Evolutionary conservation across 305 asterid genomes (phyloP), one percentile per base, ranked within the genome.

Genomic region (Ilex paraguariensis): DNA sequence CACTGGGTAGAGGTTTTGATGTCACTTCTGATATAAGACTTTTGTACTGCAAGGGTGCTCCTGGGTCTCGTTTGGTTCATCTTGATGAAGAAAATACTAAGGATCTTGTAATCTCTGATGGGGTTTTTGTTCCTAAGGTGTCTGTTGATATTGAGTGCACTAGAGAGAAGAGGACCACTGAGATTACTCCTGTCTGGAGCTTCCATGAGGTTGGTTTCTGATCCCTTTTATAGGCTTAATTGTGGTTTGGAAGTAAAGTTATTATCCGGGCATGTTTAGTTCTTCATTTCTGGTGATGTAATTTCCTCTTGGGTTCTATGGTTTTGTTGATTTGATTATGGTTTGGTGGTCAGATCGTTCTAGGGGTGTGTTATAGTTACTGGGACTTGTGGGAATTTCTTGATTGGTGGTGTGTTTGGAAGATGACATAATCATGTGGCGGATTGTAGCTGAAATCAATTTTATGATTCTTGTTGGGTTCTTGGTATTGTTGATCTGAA

Each of bases 21-120:
- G 99, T 93, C 65, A 87, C 99, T 31, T 93, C 99, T 31, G 99
- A 93, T 77, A 93, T 87, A 66, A 86, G 99, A 83, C 81, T 93
- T 52, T 72, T 93, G 54, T 93, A 93, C 66, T 93, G 99, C 61
- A 93, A 93, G 74, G 99, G 99, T 53, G 81, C 87, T 1, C 88
- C 96, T n/a, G 91, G 93, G 54, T 88, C 99, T 12, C 86, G 95
- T 30, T 77, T 93, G 61, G 80, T 90, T 62, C 83, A 70, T 70
- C 63, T 93, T 59, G 92, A 93, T 68, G 95, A 87, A 54, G 75
- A 79, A 13, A 72, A 70, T n/a, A 82, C 76, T 1, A 64, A 68
- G 63, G 82, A 82, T 72, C 94, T 90, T 59, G 66, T 77, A 70
- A 66, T 90, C n/a, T 79, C 87, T 17, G 81, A 81, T 68, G 85